Base-by-base conservation (phyloP, 208 protist species). In the Trypanosoma lewisi region DNA sequence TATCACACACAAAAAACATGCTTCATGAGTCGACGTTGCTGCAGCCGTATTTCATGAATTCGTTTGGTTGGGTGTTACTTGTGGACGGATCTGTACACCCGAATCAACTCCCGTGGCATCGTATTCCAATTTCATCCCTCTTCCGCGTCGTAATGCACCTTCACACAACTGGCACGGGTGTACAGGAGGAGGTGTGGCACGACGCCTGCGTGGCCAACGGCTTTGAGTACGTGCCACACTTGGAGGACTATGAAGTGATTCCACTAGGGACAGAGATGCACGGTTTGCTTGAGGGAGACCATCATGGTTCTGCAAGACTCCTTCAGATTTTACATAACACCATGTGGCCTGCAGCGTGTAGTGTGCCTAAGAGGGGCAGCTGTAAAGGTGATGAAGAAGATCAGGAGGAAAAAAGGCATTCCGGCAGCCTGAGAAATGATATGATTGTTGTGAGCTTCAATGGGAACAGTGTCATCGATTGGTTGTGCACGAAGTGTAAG, bases 251-350 rank as follows among this genome's bases (percentile, higher is more conserved):
- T 50, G 70, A 60, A 33, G 63, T 71, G 33, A 19, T 66, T 7
- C 56, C 47, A 36, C 41, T 19, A 28, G 68, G 33, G 25, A 58
- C 51, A 9, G 63, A 56, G 21, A 47, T 25, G 0, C 47, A 59
- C 17, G 80, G 80, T 8, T 44, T 91, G 44, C 78, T 87, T 12
- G 64, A 64, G 9, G 75, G 66, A 2, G 68, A 78, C 19, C 61
- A 85, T 25, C 2, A 16, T 9, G 84, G 84, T 0, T 73, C 73
- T 0, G 67, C 74, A 44, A 70, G 84, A 9, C 55, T 91, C 0
- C 69, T 73, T 19, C 78, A 87, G 44, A 55, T 91, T 23, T 57
- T 91, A 16, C 73, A 78, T 57, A 87, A 83, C 58, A 83, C 80
- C 4, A 44, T 85, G 25, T 91, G 84, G 84, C 78, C 84, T 0